phyloP scores from a whole-genome alignment of 257 asterid genomes.

The Forsythia suspensa region DNA sequence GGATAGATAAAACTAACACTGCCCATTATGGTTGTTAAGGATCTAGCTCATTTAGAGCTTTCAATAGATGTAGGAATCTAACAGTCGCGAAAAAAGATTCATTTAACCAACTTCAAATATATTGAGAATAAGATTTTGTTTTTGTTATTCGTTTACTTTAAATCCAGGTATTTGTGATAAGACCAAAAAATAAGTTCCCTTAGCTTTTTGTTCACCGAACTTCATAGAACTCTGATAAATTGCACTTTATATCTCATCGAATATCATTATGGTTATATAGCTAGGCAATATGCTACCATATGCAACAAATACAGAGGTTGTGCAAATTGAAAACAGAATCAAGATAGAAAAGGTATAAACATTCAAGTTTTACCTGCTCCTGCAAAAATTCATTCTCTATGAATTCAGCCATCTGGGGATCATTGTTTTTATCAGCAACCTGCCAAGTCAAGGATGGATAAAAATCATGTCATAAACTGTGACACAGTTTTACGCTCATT shows the following conservation, averaged over 20 bases:
- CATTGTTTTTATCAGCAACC: constrained; percentile 36
- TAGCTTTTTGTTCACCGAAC: neutral
- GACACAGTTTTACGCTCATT: neutral
- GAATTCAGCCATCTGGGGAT: constrained; percentile 33
- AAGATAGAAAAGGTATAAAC: neutral
- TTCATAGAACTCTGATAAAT: neutral
- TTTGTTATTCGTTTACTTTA: neutral
- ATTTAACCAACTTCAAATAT: neutral
- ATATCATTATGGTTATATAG: neutral
- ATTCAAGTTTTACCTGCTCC: constrained; percentile 29
- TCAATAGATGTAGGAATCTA: neutral
- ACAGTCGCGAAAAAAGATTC: neutral
- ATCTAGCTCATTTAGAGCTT: neutral
- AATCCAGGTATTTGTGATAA: neutral
- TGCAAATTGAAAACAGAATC: neutral
- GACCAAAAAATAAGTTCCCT: neutral
- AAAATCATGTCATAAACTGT: neutral
- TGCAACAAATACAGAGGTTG: neutral
- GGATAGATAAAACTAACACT: no score
- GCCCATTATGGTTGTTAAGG: no score
- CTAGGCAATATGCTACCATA: neutral
- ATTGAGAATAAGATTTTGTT: neutral
- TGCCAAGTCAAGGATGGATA: neutral
- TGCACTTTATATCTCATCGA: neutral
- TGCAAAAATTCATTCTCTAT: constrained; percentile 28